Base-by-base conservation (phyloP, 1,284 basidiomycete species). In the Apiotrichum mycotoxinovorans region DNA sequence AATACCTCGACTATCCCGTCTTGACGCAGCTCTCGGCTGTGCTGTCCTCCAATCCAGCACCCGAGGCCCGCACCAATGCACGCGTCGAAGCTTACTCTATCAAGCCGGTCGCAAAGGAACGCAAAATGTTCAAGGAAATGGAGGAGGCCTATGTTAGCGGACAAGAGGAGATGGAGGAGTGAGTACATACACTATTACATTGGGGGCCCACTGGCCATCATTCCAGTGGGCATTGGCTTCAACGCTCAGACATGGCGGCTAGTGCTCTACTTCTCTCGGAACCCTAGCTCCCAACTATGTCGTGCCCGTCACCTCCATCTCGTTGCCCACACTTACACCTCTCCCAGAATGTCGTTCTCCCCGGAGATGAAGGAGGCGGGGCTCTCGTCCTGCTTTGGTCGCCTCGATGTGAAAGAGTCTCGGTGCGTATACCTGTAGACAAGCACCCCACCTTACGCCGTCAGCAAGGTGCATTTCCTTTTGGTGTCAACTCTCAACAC, bases 61-160 rank as follows among this genome's bases (percentile, higher is more conserved):
- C 89, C 49, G 93, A 96, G 78, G 91, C 91, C 75, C 85, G 87
- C 27, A 90, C 97, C 20, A 87, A 91, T 75, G 94, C 91, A 38
- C 86, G 93, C 65, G 87, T 98, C 75, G 95, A 98, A 78, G 93
- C 92, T 0, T 98, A 98, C 81, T 92, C 89, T 67, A 95, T 92
- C 84, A 98, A 98, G 83, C 89, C 93, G 70, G 88, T 97, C 77
- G 90, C 90, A 66, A 89, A 90, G 72, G 96, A 98, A 82, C 93
- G 94, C 84, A 91, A 90, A 73, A 87, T 97, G 74, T 94, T 93
- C 83, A 93, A 90, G 73, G 82, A 86, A 17, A 87, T 98, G 78
- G 92, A 96, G 74, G 83, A 84, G 64, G 87, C 88, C 40, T 91
- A 95, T 79, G 83, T 68, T 44, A 66, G 65, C 40, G 76, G 72